phyloP scores from a whole-genome alignment of 768 basidiomycete species.

The Pholiota conissans region DNA sequence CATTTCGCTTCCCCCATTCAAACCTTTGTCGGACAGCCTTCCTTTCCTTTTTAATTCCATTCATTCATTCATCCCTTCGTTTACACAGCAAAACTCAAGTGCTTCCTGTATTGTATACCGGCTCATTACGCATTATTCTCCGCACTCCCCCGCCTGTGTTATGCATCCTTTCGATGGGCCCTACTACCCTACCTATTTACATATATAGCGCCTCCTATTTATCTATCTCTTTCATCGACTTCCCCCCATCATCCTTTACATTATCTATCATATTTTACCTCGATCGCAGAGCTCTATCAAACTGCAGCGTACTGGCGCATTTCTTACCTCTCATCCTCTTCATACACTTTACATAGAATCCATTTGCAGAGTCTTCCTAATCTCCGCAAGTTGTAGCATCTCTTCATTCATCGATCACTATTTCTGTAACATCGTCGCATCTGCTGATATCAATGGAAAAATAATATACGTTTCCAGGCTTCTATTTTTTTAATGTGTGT shows the following conservation, averaged over 20 bases:
- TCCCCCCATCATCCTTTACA: not conserved
- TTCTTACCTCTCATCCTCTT: not conserved
- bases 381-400: slow-evolving; percentile 7
- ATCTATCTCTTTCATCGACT: not conserved
- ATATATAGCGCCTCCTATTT: not conserved
- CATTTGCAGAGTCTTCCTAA: not conserved
- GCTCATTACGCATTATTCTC: slow-evolving; percentile 1
- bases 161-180: not conserved
- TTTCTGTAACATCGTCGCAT: slow-evolving; percentile 7
- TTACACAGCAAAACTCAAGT: slow-evolving; percentile 7
- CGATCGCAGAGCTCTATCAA: not conserved
- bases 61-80: slow-evolving; percentile 13
- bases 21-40: slow-evolving; percentile 9
- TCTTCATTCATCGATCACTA: slow-evolving; percentile 7
- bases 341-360: not conserved
- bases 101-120: slow-evolving; percentile 2
- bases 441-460: slow-evolving; percentile 9
- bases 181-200: not conserved
- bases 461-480: slow-evolving; percentile 5
- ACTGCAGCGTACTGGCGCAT: not conserved
- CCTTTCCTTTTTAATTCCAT: slow-evolving; percentile 5
- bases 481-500: not conserved
- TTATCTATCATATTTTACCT: not conserved
- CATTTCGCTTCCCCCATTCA: slow-evolving; percentile 7
- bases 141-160: not conserved